Evolutionary conservation across 169 alveolate genomes (phyloP).

Genomic region (Babesia divergens): DNA sequence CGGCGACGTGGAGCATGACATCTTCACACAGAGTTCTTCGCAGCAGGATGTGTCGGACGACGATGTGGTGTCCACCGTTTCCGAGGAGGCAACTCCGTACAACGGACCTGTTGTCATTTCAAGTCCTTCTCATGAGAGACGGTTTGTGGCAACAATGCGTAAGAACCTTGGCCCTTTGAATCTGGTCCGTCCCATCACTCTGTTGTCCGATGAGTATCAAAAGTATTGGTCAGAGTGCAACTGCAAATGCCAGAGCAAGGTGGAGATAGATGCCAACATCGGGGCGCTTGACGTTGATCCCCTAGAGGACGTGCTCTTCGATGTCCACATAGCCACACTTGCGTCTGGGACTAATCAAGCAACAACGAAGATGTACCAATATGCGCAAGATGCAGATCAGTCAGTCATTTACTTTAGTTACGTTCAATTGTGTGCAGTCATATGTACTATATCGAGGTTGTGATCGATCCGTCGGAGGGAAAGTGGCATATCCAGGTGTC

Average conservation of each 20-base stretch:
- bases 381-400: constrained; percentile 51
- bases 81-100: background rate
- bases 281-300: constrained; percentile 19
- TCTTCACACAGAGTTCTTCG: constrained; percentile 17
- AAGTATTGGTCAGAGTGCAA: constrained; percentile 47
- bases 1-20: constrained; percentile 46
- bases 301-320: constrained; percentile 39
- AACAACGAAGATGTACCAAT: constrained; percentile 44
- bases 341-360: constrained; percentile 42
- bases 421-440: constrained; percentile 3
- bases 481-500: constrained; percentile 39
- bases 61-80: background rate
- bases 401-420: background rate
- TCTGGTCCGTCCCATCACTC: constrained; percentile 42
- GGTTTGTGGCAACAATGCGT: constrained; percentile 3
- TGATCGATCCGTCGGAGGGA: constrained; percentile 8
- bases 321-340: constrained; percentile 49
- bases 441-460: constrained; percentile 52
- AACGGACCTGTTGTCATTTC: background rate
- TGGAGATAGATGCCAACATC: background rate
- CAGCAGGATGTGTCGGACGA: background rate
- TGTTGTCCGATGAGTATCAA: constrained; percentile 56
- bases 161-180: constrained; percentile 7
- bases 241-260: constrained; percentile 22
- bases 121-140: background rate